Evolutionary conservation across 495 filamentous ascomycete genomes (phyloP), one percentile per base, ranked within the genome.

Genomic region (Hypoxylon lenormandii): DNA sequence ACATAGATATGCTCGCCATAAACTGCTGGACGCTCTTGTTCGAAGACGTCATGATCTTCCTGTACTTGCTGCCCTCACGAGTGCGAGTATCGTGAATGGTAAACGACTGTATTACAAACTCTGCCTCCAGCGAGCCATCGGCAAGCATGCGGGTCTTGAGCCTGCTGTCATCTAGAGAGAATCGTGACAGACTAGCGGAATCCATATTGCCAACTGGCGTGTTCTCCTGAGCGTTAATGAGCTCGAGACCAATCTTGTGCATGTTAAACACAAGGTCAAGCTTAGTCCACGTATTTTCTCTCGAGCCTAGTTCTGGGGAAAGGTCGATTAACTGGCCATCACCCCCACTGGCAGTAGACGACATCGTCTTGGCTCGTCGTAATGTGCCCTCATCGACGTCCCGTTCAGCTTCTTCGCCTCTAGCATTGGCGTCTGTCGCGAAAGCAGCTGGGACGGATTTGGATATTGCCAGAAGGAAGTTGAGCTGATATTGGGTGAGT

Each of bases 31-130:
- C 93, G 52, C 91, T 90, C 64, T 92, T 91, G 75, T 97, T 98
- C 72, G 93, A 91, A 66, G 96, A 88, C 19, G 94, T 94, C 95
- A 98, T 98, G 78, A 98, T 97, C 76, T 96, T 96, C 43, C 92
- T 87, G 85, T 94, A 98, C 76, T 97, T 97, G 78, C 97, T 98
- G 6, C 88, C 92, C 64, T 95, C 93, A 46, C 87, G 83, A 23
- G 86, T 88, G 49, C 95, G 89, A 65, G 91, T 97, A 74, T 98
- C 95, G 47, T 89, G 87, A 67, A 98, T 97, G 0, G 94, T 96
- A 76, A 98, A 96, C 0, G 95, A 95, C 62, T 97, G 91, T 22
- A 98, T 92, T 49, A 97, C 81, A 21, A 98, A 85, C 77, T 98
- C 96, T 1, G 94, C 94, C 76, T 98, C 95, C 15, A 98, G 74